These are phyloP conservation scores for Eimeria necatrix DNA, from an alignment of 169 alveolate genomes.

Conservation along the genomic window DNA sequence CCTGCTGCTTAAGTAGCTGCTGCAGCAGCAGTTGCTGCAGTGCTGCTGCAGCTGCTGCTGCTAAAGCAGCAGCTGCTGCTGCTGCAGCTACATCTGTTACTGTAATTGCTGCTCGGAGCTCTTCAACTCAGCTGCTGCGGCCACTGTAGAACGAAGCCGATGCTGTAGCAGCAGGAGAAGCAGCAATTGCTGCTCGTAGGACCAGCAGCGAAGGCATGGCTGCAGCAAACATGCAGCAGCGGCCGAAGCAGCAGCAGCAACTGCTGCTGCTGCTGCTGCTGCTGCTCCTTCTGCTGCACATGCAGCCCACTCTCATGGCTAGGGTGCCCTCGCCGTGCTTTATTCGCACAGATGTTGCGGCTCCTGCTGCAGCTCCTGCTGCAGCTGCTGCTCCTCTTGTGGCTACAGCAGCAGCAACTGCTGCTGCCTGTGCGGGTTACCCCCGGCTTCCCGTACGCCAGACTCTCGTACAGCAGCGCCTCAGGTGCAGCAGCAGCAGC, in stretches of 20 bases:
- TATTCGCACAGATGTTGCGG: not conserved
- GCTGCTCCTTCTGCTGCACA: not conserved
- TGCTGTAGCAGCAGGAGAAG: not conserved
- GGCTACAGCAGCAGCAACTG: too few species aligned
- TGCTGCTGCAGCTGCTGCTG: not conserved
- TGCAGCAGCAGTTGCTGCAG: not conserved
- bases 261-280: slow-evolving; percentile 20
- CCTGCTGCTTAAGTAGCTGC: not conserved
- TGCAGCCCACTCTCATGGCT: too few species aligned
- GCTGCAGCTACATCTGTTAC: not conserved
- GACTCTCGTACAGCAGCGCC: not conserved
- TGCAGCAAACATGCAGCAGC: slow-evolving; percentile 3
- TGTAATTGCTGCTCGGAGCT: not conserved
- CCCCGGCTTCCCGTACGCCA: too few species aligned
- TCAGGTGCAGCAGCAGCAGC: not conserved
- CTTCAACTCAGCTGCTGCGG: not conserved
- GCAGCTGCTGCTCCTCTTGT: not conserved
- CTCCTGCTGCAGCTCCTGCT: not conserved
- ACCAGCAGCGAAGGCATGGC: not conserved
- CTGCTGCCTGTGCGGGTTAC: too few species aligned
- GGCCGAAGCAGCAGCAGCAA: not conserved
- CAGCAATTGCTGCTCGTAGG: not conserved
- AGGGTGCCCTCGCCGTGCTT: not conserved
- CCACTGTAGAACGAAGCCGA: not conserved
- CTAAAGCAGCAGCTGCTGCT: not conserved